Evolutionary conservation across 768 basidiomycete genomes (phyloP).

Genomic region (Cyclocybe aegerita): DNA sequence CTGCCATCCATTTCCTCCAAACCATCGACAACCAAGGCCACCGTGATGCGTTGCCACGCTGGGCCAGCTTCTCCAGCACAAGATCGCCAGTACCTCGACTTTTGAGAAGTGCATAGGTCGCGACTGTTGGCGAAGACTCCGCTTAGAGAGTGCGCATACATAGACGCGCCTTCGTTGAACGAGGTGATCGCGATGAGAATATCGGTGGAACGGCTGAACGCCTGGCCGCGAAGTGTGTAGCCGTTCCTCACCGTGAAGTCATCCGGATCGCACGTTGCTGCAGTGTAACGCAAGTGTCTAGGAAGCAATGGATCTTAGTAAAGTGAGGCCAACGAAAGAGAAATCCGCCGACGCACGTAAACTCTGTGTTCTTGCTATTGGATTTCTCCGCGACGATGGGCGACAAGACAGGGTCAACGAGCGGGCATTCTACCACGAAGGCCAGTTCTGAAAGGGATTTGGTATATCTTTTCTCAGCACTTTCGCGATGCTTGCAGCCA

Average conservation of each 20-base stretch:
- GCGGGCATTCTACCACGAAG: slow-evolving; percentile 87
- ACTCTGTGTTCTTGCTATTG: slow-evolving; percentile 75
- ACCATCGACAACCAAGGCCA: slow-evolving; percentile 90
- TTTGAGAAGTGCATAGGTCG: slow-evolving; percentile 95
- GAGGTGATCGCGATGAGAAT: slow-evolving; percentile 92
- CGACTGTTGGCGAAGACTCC: slow-evolving; percentile 98
- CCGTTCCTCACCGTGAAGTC: slow-evolving; percentile 80
- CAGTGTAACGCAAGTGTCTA: slow-evolving; percentile 93
- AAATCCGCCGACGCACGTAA: slow-evolving; percentile 61
- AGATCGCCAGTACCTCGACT: slow-evolving; percentile 87
- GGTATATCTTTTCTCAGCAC: too few species aligned
- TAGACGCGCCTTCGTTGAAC: slow-evolving; percentile 90
- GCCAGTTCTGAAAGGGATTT: too few species aligned
- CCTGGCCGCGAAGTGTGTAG: slow-evolving; percentile 80
- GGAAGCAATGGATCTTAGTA: background rate
- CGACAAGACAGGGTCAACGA: slow-evolving; percentile 79
- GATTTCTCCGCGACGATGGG: slow-evolving; percentile 82
- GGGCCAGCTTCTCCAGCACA: slow-evolving; percentile 82
- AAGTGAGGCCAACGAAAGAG: background rate
- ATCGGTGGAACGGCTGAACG: slow-evolving; percentile 89
- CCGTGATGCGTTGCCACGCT: slow-evolving; percentile 89
- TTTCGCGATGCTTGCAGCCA: too few species aligned
- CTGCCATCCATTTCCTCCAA: slow-evolving; percentile 95
- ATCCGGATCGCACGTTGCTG: slow-evolving; percentile 89
- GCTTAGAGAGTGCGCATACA: slow-evolving; percentile 90